Base-by-base conservation (phyloP, 1,139 yeast species). In the Lodderomyces orthopsilosis region DNA sequence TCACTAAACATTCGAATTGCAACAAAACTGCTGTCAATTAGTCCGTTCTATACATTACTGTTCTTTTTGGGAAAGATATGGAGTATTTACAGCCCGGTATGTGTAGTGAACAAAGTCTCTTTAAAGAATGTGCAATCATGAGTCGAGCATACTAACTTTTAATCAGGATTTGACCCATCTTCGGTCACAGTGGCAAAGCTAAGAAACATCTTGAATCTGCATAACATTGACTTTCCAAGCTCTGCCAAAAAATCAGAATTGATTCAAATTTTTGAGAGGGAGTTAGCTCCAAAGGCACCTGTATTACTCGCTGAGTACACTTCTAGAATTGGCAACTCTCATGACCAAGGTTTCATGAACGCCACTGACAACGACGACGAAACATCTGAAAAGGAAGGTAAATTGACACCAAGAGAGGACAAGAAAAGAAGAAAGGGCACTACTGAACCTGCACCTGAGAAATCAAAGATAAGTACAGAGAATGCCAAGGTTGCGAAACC, bases 211-310 rank as follows among this genome's bases (percentile, higher is more conserved):
- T 68, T 89, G 46, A 62, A 70, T 27, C 79, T 76, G 43, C 75
- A 86, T 57, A 68, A 74, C n/a, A 69, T 88, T 18, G 62, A 63
- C 7, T 81, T 71, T 55, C 74, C 83, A 0, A 70, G 85, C 4
- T 72, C 77, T 41, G 81, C 87, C 8, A 84, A 81, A 56, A 89
- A 89, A 60, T 62, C 75, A 4, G 79, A 76, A 8, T 67, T 86
- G 46, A 62, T 87, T 7, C 67, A 66, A 14, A 57, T 84, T 5
- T 86, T 82, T 58, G 63, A 71, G 14, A 57, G 64, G 2, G 58
- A 78, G n/a, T 66, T 86, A 37, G 57, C 59, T 10, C 72, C 79
- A 0, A 61, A 65, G 10, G 65, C 78, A 1, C 53, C 56, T 0
- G 49, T 56, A 35, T 55, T 76, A 33, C 57, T 74, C 40, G 52